Base-by-base conservation (phyloP, 2,329 filamentous ascomycete genomes). In the Colletotrichum simmondsii region DNA sequence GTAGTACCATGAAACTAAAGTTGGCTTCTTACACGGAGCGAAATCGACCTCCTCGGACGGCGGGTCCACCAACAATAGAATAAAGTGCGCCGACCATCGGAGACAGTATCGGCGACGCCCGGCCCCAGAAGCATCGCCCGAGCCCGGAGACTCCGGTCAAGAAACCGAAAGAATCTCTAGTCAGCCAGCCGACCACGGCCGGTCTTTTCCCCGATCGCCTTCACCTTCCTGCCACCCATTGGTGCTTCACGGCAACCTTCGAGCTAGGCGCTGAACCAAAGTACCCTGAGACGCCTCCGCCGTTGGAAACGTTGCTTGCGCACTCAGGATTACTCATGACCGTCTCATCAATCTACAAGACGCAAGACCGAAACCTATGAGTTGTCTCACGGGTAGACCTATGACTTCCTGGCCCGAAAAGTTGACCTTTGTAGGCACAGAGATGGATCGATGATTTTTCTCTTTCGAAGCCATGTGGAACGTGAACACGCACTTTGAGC, bases 31-130 rank as follows among this genome's bases (percentile, higher is more conserved):
- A n/a, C 19, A 49, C 42, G 16, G 28, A 28, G 22, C 53, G 60
- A 57, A 60, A 19, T 54, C 4, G 10, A 22, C 24, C n/a, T 53
- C 12, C 16, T 42, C 19, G 10, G 35, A 24, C 22, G 16, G 14
- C 26, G 12, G 16, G 52, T 37, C 65, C 65, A 72, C 59, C 42
- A 16, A 26, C 5, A 8, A 10, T 6, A 19, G 7, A 42, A 19
- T 24, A 10, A n/a, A n/a, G 22, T 30, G 28, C 54, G 66, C 66
- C 58, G 70, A 73, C 57, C 10, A 71, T 65, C 66, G 66, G 71
- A 73, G 56, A 10, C 26, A 35, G 19, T n/a, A 7, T 46, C 61
- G 19, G 60, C 11, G 24, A 28, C 14, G 71, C 14, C 49, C 65
- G 69, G 68, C 46, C 42, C 42, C 59, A 24, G 19, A 62, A 26